Evolutionary conservation across 108 stramenopile genomes (phyloP).

Genomic region (Cyclotella choctawhatcheeana): DNA sequence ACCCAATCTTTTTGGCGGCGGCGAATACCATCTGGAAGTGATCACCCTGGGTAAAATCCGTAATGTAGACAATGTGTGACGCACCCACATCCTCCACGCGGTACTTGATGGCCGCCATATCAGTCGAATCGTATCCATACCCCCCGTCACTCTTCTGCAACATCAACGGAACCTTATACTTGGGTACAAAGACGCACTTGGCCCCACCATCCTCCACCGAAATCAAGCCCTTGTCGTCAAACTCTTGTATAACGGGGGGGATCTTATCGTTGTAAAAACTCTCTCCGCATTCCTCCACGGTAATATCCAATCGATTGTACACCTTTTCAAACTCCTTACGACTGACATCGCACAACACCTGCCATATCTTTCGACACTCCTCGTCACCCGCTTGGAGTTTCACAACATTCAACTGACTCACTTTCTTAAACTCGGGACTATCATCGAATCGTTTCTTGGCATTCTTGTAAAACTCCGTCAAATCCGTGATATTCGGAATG

Average conservation of each 20-base stretch:
- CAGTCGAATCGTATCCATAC: constrained; percentile 99
- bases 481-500: constrained; percentile 90
- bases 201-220: constrained; percentile 91
- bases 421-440: constrained; percentile 93
- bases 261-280: constrained; percentile 99
- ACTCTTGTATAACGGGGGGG: constrained; percentile 92
- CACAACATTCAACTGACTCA: constrained; percentile 93
- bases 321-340: constrained; percentile 97
- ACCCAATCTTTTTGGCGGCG: constrained; percentile 93
- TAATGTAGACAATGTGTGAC: constrained; percentile 93
- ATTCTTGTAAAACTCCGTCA: constrained; percentile 98
- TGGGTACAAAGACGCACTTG: constrained; percentile 90
- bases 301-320: constrained; percentile 95
- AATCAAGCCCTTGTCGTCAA: constrained; percentile 71
- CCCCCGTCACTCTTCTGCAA: constrained; percentile 98
- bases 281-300: constrained; percentile 94
- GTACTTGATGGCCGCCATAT: constrained; percentile 98
- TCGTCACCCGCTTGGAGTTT: constrained; percentile 95
- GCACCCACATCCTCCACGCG: constrained; percentile 82
- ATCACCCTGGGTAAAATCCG: constrained; percentile 96
- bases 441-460: constrained; percentile 96
- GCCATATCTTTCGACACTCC: constrained; percentile 92
- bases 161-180: constrained; percentile 93
- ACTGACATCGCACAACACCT: constrained; percentile 92
- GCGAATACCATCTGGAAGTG: constrained; percentile 96